These are phyloP conservation scores for Penicillium psychrofluorescens DNA, from an alignment of 495 filamentous ascomycete genomes.

Conservation along the genomic window DNA sequence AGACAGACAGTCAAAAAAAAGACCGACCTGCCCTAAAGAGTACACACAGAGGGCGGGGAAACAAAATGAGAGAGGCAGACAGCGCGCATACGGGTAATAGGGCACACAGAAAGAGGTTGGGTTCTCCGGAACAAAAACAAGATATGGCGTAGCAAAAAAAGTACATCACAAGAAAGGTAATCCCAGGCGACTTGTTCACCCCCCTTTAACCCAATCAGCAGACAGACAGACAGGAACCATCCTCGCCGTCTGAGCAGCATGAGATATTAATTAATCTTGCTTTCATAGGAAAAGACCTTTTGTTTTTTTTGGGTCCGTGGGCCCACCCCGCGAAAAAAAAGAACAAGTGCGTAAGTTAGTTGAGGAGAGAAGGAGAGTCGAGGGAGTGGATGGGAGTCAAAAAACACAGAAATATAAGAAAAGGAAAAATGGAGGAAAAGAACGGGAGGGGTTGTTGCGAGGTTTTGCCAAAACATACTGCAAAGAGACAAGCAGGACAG, in stretches of 20 bases:
- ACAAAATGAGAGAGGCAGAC: constrained; percentile 8
- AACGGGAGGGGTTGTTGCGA: constrained; percentile 29
- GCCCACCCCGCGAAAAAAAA: constrained; percentile 20
- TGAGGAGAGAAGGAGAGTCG: background rate
- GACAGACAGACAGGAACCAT: background rate
- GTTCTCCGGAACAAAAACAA: constrained; percentile 21
- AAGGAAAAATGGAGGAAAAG: constrained; percentile 8
- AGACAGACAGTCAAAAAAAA: constrained; percentile 14
- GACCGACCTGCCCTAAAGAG: constrained; percentile 10
- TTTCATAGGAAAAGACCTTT: constrained; percentile 12
- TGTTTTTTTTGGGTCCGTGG: constrained; percentile 22
- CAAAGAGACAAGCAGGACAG: constrained; percentile 30
- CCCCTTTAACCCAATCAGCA: too few species aligned
- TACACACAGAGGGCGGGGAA: background rate
- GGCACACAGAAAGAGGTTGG: constrained; percentile 27
- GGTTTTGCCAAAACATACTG: constrained; percentile 1
- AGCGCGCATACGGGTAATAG: constrained; percentile 17
- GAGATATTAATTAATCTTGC: constrained; percentile 15
- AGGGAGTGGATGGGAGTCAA: background rate
- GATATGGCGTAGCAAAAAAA: constrained; percentile 45
- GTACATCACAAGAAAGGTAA: constrained; percentile 48
- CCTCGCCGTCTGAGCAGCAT: constrained; percentile 7
- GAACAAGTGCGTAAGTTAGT: too few species aligned
- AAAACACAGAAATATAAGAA: constrained; percentile 6
- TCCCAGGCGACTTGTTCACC: constrained; percentile 10